Conservation (phyloP, 2,329 filamentous ascomycete genomes). For the Monilinia aucupariae region DNA sequence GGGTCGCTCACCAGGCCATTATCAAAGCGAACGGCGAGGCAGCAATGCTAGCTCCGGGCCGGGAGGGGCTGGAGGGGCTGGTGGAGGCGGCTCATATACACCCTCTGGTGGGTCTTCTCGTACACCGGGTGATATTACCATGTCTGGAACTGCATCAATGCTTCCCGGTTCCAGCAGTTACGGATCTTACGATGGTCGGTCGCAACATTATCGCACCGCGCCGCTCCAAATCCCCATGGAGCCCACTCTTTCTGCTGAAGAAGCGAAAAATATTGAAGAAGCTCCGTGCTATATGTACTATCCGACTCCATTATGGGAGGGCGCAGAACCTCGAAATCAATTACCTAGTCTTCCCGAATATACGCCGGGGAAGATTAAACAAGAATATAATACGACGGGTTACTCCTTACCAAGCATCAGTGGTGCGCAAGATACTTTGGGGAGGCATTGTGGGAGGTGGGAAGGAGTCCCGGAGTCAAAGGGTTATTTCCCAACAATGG, state of each 20-base stretch:
- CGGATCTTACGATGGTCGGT: conserved; percentile 28
- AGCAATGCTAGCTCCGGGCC: conserved; percentile 50
- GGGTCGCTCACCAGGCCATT: conserved; percentile 59
- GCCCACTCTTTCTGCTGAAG: conserved; percentile 32
- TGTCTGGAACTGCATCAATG: conserved; percentile 31
- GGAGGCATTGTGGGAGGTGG: conserved; percentile 34
- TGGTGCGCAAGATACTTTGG: conserved; percentile 23
- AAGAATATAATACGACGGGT: conserved; percentile 25
- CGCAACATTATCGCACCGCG: conserved; percentile 29
- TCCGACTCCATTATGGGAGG: conserved; percentile 31
- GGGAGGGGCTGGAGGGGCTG: conserved; percentile 39
- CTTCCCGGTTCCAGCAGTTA: conserved; percentile 28
- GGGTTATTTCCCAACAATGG: conserved; percentile 32
- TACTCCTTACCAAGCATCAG: conserved; percentile 30
- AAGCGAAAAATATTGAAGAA: conserved; percentile 33
- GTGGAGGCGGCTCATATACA: conserved; percentile 32
- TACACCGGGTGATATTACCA: conserved; percentile 30
- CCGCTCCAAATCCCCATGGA: conserved; percentile 33
- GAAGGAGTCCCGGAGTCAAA: conserved; percentile 30
- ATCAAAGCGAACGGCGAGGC: conserved; percentile 49
- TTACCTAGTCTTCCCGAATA: conserved; percentile 28
- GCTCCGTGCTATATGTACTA: conserved; percentile 33
- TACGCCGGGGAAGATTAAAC: conserved; percentile 30
- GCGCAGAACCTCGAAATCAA: conserved; percentile 29
- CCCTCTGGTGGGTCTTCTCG: conserved; percentile 26